Base-by-base conservation (phyloP, 257 asterid genomes). In the Eustoma russellianum region DNA sequence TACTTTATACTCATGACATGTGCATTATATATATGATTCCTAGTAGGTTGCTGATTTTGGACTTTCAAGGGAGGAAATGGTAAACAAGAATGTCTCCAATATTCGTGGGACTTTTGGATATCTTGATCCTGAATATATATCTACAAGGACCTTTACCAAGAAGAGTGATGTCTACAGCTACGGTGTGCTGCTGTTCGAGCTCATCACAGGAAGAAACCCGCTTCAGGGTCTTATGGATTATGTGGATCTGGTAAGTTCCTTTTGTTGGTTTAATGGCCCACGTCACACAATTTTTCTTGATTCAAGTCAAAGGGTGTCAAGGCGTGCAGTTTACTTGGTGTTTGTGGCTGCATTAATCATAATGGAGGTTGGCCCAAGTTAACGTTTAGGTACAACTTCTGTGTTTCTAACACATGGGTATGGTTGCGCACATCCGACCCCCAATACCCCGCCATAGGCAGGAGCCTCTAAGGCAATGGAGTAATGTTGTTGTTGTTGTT, bases 81-180 rank as follows among this genome's bases (percentile, higher is more conserved):
- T 82, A 51, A 76, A 48, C 79, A 80, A 79, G 64, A 77, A 76
- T n/a, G 86, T 62, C 30, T 73, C 92, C 51, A 80, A 87, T 63
- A 69, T 91, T 70, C 82, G 70, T 53, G 98, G 98, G 65, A 91
- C 98, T 41, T 84, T 82, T 46, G 98, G 98, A 43, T 91, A 91
- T 71, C 87, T 91, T 30, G 98, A 91, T 73, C 98, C 98, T 15
- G 98, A 86, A 51, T 91, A 91, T 69, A 66, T 91, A 66, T 91
- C 98, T 56, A 82, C 96, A 13, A 76, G 93, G 52, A 55, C 89
- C 15, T 86, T 84, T 66, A 91, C 98, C 1, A 86, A 91, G 78
- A 91, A 82, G 61, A 86, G 96, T 45, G 98, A 91, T 66, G 92
- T 91, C 48, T 91, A 83, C 70, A 84, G 96, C 80, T 91, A 78